phyloP scores from a whole-genome alignment of 805 yeast species.

The Candida jianshihensis region DNA sequence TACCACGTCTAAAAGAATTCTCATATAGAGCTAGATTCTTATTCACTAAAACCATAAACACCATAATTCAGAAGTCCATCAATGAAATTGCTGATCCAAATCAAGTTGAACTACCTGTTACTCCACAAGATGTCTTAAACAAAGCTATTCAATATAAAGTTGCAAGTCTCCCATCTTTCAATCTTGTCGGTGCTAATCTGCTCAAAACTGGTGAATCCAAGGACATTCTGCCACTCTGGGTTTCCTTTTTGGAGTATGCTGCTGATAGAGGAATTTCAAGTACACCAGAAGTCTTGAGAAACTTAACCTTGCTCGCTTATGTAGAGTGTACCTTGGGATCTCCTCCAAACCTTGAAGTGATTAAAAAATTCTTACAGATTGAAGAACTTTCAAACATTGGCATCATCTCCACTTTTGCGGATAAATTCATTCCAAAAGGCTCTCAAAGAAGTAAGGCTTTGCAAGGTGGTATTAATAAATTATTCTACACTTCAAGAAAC shows the following conservation, averaged over 20 bases:
- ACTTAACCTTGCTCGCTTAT: slow-evolving; percentile 12
- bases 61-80: slow-evolving; percentile 10
- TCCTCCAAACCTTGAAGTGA: slow-evolving; percentile 6
- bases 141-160: slow-evolving; percentile 13
- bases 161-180: slow-evolving; percentile 9
- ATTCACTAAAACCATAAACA: neutral
- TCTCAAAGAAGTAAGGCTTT: slow-evolving; percentile 6
- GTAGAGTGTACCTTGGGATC: slow-evolving; percentile 7
- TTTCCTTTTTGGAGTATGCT: slow-evolving; percentile 16
- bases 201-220: slow-evolving; percentile 9
- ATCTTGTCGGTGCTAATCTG: slow-evolving; percentile 8
- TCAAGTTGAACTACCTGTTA: slow-evolving; percentile 9
- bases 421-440: slow-evolving; percentile 2
- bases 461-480: slow-evolving; percentile 3
- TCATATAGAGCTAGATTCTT: neutral
- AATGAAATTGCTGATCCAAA: slow-evolving; percentile 11
- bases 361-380: slow-evolving; percentile 12
- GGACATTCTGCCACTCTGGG: slow-evolving; percentile 18
- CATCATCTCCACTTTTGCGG: neutral
- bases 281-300: neutral
- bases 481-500: slow-evolving; percentile 9
- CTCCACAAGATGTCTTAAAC: slow-evolving; percentile 17
- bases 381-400: slow-evolving; percentile 5
- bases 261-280: slow-evolving; percentile 1
- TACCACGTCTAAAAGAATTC: slow-evolving; percentile 1